Evolutionary conservation across 2,329 filamentous ascomycete genomes (phyloP).

Genomic region (Macrophomina pseudophaseolina): DNA sequence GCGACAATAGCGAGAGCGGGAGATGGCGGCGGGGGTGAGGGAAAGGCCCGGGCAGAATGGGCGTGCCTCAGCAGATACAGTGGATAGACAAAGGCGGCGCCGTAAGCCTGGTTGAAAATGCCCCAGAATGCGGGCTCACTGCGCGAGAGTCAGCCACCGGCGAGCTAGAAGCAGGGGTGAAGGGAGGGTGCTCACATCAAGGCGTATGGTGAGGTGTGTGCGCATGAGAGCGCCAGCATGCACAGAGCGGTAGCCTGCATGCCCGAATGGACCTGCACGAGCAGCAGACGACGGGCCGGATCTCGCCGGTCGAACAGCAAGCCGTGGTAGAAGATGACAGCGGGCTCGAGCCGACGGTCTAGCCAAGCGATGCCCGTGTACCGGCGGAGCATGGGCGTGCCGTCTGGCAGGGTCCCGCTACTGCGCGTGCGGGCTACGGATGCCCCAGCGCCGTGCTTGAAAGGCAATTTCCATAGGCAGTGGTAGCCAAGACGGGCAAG

Average conservation of each 20-base stretch:
- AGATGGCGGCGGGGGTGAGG: background rate
- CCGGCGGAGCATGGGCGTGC: background rate
- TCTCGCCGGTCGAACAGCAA: background rate
- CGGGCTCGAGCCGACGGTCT: background rate
- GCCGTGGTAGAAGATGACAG: constrained; percentile 1
- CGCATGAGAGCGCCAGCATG: background rate
- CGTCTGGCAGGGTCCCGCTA: background rate
- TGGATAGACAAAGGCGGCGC: constrained; percentile 4
- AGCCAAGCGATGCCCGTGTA: background rate
- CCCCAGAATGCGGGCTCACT: background rate
- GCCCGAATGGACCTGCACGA: constrained; percentile 4
- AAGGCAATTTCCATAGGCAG: no score
- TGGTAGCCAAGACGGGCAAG: no score
- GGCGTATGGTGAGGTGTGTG: no score
- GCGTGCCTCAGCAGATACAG: background rate
- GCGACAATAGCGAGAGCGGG: background rate
- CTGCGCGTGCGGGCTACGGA: no score
- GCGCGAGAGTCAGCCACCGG: background rate
- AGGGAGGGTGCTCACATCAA: background rate
- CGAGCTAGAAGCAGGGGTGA: background rate
- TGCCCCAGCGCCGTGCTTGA: no score
- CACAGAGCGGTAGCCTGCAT: constrained; percentile 2
- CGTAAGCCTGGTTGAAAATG: background rate
- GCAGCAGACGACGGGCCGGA: background rate
- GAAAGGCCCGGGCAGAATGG: background rate